A percentile compares a stretch with the other conserved stretches of the same genome.
Evolutionary conservation across 345 rosid species (phyloP).

Genomic region (Citrus reticulata): DNA sequence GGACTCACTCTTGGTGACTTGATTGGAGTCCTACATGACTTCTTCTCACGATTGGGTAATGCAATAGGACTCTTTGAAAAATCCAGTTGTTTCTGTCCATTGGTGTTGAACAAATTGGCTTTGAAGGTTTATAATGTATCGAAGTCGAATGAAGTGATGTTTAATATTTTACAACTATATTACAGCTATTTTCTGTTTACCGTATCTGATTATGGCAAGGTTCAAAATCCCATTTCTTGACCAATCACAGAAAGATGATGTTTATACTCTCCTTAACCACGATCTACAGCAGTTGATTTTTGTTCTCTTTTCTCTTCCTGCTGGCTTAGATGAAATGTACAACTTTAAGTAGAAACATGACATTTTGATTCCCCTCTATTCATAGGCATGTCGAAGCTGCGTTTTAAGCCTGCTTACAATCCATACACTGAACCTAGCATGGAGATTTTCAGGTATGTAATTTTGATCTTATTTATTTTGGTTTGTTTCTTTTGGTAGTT

Average conservation of each 20-base stretch:
- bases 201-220: not conserved
- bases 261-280: not conserved
- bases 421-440: slow-evolving; percentile 98
- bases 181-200: not conserved
- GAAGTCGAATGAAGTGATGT: not conserved
- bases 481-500: not conserved
- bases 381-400: slow-evolving; percentile 82
- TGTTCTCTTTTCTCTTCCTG: not conserved
- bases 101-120: not conserved
- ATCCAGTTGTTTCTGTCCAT: not conserved
- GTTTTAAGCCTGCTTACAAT: slow-evolving; percentile 93
- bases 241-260: not conserved
- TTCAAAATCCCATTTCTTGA: not conserved
- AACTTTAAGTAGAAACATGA: not conserved
- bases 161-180: not conserved
- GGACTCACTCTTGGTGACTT: slow-evolving; percentile 94
- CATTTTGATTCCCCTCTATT: not conserved
- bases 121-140: not conserved
- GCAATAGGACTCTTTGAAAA: not conserved
- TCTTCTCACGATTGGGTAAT: slow-evolving; percentile 87
- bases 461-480: not conserved
- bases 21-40: slow-evolving; percentile 80
- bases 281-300: not conserved
- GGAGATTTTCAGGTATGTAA: slow-evolving; percentile 82
- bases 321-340: not conserved